Percentiles rank a stretch among this genome's conserved stretches.
Conservation (phyloP, 2,329 filamentous ascomycete genomes). For the Cordyceps fumosorosea region DNA sequence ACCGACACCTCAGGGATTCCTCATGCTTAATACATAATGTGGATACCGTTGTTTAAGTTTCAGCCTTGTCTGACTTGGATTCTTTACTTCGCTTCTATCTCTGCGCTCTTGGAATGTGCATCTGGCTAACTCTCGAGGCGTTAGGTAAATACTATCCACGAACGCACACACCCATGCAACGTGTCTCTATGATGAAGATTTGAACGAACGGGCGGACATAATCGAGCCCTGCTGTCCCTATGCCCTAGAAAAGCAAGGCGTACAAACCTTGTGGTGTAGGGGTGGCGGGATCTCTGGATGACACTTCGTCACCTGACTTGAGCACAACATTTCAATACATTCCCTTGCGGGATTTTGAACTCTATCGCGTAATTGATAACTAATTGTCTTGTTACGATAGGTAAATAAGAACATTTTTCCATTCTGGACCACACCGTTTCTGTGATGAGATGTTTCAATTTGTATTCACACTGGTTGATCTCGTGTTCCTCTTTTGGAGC, state of each 20-base stretch:
- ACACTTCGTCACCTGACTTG: conserved; percentile 59
- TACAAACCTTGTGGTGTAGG: conserved; percentile 55
- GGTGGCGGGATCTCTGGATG: conserved; percentile 52
- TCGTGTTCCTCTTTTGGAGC: conserved; percentile 28
- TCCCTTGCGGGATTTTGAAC: neutral
- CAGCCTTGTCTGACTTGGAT: conserved; percentile 60
- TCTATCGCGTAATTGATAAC: conserved; percentile 16
- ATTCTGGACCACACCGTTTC: conserved; percentile 17
- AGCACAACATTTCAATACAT: neutral
- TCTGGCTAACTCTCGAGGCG: conserved; percentile 30
- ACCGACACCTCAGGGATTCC: conserved; percentile 59
- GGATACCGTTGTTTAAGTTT: conserved; percentile 56
- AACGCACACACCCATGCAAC: conserved; percentile 20
- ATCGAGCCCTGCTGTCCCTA: conserved; percentile 44
- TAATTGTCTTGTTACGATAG: conserved; percentile 28
- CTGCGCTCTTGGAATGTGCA: conserved; percentile 7
- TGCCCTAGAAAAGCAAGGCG: conserved; percentile 47
- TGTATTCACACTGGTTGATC: conserved; percentile 59
- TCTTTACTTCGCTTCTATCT: conserved; percentile 19
- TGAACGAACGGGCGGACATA: conserved; percentile 68
- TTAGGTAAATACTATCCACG: conserved; percentile 34
- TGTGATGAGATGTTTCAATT: conserved; percentile 41
- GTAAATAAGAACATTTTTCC: conserved; percentile 25
- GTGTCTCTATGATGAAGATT: conserved; percentile 49
- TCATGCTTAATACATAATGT: conserved; percentile 62